phyloP scores from a whole-genome alignment of 2,329 filamentous ascomycete genomes.

The Pseudogymnoascus sp. region DNA sequence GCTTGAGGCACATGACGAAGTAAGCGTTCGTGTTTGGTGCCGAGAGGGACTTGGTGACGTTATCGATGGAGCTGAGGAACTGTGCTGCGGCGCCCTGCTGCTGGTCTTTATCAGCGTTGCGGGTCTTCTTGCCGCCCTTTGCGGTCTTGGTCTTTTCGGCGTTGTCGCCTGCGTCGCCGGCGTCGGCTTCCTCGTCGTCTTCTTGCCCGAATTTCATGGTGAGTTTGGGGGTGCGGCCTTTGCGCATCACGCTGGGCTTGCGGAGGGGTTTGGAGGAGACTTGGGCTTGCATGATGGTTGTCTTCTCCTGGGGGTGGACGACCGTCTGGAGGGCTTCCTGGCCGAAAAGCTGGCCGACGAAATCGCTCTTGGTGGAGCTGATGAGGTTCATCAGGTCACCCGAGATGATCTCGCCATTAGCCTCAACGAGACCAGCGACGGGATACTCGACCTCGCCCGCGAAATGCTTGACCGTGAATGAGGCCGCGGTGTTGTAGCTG shows the following conservation, averaged over 20 bases:
- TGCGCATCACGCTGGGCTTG: slow-evolving; percentile 84
- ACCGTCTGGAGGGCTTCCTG: slow-evolving; percentile 90
- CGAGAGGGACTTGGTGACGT: slow-evolving; percentile 79
- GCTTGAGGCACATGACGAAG: slow-evolving; percentile 95
- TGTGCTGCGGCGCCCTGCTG: slow-evolving; percentile 81
- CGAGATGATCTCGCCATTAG: slow-evolving; percentile 93
- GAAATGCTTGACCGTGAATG: slow-evolving; percentile 90
- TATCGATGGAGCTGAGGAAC: slow-evolving; percentile 81
- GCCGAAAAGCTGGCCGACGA: slow-evolving; percentile 85
- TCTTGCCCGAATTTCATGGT: slow-evolving; percentile 30
- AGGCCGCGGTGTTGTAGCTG: slow-evolving; percentile 69
- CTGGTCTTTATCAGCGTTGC: slow-evolving; percentile 39
- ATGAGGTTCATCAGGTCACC: slow-evolving; percentile 94
- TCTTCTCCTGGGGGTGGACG: slow-evolving; percentile 83
- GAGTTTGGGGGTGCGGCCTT: slow-evolving; percentile 30
- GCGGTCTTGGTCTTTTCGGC: slow-evolving; percentile 19
- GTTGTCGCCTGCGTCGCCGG: slow-evolving; percentile 41
- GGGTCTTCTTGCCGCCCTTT: slow-evolving; percentile 33
- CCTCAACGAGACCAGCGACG: slow-evolving; percentile 77
- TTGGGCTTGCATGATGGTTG: slow-evolving; percentile 88
- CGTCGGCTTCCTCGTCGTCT: slow-evolving; percentile 35
- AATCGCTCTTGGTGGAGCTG: slow-evolving; percentile 77
- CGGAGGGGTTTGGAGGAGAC: slow-evolving; percentile 93
- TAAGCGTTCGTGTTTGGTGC: slow-evolving; percentile 83
- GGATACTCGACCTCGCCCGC: slow-evolving; percentile 95